Evolutionary conservation across 352 stramenopile genomes (phyloP).

Genomic region (Pythium apleroticum): DNA sequence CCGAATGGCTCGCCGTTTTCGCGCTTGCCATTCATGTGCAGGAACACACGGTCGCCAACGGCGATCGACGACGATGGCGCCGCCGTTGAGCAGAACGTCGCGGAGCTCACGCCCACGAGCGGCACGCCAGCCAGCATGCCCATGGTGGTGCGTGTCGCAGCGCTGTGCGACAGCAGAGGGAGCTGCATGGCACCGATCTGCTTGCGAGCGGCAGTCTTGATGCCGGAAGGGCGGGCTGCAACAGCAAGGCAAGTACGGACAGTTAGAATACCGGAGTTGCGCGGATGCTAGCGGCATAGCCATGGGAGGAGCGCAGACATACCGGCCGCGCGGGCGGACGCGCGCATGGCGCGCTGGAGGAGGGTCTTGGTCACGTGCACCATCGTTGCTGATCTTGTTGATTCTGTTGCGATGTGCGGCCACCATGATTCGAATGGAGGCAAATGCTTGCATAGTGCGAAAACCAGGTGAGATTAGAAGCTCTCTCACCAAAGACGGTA

Average conservation of each 20-base stretch:
- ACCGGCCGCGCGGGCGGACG: constrained; percentile 12
- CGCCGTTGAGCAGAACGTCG: constrained; percentile 29
- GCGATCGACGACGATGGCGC: constrained; percentile 29
- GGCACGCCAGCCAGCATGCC: constrained; percentile 9
- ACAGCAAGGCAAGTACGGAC: background rate
- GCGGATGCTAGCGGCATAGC: background rate
- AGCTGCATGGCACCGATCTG: constrained; percentile 21
- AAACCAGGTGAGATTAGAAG: background rate
- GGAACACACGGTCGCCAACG: constrained; percentile 66
- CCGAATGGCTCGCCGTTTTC: constrained; percentile 61
- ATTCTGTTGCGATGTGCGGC: constrained; percentile 1
- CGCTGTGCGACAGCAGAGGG: constrained; percentile 16
- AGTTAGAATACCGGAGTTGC: constrained; percentile 6
- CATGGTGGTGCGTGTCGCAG: background rate
- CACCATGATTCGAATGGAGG: constrained; percentile 2
- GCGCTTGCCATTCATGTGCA: constrained; percentile 68
- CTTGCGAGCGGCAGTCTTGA: constrained; percentile 8
- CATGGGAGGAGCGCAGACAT: background rate
- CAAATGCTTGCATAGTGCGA: background rate
- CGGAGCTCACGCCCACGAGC: constrained; percentile 14
- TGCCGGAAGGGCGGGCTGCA: constrained; percentile 5
- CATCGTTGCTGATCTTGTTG: constrained; percentile 7
- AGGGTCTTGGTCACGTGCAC: constrained; percentile 23
- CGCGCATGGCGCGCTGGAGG: constrained; percentile 23
- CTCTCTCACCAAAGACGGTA: constrained; percentile 10